phyloP scores from a whole-genome alignment of 2,329 filamentous ascomycete species.

The Monosporascus sp. region DNA sequence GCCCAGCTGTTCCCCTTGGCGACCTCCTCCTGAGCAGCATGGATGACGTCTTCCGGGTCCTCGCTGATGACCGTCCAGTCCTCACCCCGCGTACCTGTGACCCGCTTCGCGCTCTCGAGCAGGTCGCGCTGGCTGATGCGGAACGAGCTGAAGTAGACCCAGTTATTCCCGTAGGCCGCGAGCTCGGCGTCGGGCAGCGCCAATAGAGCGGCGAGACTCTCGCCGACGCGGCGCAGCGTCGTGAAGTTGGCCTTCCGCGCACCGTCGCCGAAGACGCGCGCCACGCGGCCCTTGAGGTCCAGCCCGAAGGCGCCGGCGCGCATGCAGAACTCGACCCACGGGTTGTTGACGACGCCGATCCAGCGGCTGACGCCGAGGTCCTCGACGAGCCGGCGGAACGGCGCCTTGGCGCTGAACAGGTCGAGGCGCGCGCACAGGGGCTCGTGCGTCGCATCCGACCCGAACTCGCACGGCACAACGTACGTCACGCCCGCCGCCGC shows the following conservation, averaged over 20 bases:
- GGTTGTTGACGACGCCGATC: conserved; percentile 28
- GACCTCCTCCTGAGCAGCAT: conserved; percentile 6
- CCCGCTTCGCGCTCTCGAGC: conserved; percentile 27
- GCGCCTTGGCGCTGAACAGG: conserved; percentile 20
- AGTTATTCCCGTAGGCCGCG: conserved; percentile 23
- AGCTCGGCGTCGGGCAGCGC: conserved; percentile 28
- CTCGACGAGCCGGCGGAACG: conserved; percentile 21
- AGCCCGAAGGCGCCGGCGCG: conserved; percentile 24
- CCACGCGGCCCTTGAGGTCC: conserved; percentile 24
- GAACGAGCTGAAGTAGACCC: conserved; percentile 30
- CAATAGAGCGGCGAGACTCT: conserved; percentile 29
- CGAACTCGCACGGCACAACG: conserved; percentile 28
- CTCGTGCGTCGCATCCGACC: conserved; percentile 21
- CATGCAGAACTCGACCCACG: conserved; percentile 29
- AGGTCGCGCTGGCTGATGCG: conserved; percentile 29
- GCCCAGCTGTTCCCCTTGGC: conserved; percentile 9
- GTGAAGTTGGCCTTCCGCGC: conserved; percentile 22
- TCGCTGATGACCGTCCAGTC: conserved; percentile 24
- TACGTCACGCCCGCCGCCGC: conserved; percentile 25
- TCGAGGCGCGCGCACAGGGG: conserved; percentile 15
- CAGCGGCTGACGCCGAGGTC: conserved; percentile 25
- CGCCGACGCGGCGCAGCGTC: conserved; percentile 27
- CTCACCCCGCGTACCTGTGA: conserved; percentile 21
- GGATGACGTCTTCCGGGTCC: conserved; percentile 13
- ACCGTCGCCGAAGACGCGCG: conserved; percentile 26